These are phyloP conservation scores for Leccinellum albellum DNA, from an alignment of 768 basidiomycete species.

Conservation along the genomic window DNA sequence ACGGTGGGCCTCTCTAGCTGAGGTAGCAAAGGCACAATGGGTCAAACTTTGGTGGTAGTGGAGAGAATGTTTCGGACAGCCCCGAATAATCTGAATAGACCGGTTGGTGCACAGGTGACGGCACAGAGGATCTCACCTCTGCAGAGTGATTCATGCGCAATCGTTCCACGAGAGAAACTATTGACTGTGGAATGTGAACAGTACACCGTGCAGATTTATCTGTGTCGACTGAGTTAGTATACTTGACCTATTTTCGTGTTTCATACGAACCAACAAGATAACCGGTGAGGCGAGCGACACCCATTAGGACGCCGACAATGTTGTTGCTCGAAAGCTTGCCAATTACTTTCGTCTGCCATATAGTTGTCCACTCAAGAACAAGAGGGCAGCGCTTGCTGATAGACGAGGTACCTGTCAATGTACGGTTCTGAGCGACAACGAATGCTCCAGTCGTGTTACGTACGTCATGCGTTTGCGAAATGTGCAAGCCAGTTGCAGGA, in stretches of 20 bases:
- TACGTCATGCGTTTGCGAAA: constrained; percentile 72
- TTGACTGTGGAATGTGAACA: constrained; percentile 28
- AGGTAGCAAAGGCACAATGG: background rate
- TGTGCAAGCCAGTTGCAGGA: constrained; percentile 43
- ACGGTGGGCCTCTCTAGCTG: constrained; percentile 8
- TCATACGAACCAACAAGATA: constrained; percentile 48
- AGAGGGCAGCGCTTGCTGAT: constrained; percentile 55
- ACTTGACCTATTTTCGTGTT: background rate
- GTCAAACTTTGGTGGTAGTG: constrained; percentile 30
- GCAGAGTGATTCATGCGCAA: constrained; percentile 54
- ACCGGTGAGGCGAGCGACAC: constrained; percentile 71
- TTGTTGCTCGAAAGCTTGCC: constrained; percentile 57
- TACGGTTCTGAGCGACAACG: constrained; percentile 15
- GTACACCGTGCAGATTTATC: constrained; percentile 13
- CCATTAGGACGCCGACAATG: constrained; percentile 83
- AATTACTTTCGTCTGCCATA: constrained; percentile 40
- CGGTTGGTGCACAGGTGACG: constrained; percentile 24
- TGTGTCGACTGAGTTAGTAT: constrained; percentile 9
- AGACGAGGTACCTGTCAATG: constrained; percentile 62
- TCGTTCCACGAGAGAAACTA: constrained; percentile 40
- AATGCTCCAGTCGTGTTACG: constrained; percentile 25
- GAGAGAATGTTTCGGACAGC: constrained; percentile 36
- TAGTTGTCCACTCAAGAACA: constrained; percentile 34
- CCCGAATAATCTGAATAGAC: constrained; percentile 12
- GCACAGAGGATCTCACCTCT: constrained; percentile 62